Evolutionary conservation across 225 moss, liverwort and hornwort species (phyloP).

Genomic region (Pseudoscleropodium purum): DNA sequence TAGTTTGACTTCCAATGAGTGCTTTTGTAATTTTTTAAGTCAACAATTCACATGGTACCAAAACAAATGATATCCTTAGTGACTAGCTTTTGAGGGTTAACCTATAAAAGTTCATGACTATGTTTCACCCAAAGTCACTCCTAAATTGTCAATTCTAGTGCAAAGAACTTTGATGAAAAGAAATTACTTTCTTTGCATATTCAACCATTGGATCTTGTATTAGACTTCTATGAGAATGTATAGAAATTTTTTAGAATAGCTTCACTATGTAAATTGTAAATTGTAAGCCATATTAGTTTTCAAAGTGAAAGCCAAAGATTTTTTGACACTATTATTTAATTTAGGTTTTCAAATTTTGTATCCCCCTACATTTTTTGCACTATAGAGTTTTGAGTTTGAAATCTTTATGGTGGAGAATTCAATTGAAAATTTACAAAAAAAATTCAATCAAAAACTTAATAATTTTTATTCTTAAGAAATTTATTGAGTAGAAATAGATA

Average conservation of each 20-base stretch:
- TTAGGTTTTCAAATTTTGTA: not conserved
- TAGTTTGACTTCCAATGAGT: no score
- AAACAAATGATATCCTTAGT: no score
- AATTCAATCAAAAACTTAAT: not conserved
- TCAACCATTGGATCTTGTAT: not conserved
- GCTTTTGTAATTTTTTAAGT: no score
- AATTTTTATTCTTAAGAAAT: not conserved
- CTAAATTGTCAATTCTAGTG: not conserved
- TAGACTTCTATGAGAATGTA: not conserved
- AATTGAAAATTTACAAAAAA: not conserved
- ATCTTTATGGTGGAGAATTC: not conserved
- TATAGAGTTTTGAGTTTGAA: not conserved
- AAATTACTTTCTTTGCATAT: not conserved
- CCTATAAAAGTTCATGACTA: not conserved
- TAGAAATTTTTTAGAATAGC: no score
- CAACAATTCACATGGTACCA: no score
- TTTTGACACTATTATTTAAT: not conserved
- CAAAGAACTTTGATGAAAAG: not conserved
- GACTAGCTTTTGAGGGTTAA: no score
- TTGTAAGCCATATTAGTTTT: no score
- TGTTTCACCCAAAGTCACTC: not conserved
- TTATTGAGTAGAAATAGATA: not conserved
- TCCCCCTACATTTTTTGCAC: not conserved
- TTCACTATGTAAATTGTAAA: not conserved
- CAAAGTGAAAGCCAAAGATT: not conserved